phyloP scores from a whole-genome alignment of 495 filamentous ascomycete genomes.

The Viridothelium virens region DNA sequence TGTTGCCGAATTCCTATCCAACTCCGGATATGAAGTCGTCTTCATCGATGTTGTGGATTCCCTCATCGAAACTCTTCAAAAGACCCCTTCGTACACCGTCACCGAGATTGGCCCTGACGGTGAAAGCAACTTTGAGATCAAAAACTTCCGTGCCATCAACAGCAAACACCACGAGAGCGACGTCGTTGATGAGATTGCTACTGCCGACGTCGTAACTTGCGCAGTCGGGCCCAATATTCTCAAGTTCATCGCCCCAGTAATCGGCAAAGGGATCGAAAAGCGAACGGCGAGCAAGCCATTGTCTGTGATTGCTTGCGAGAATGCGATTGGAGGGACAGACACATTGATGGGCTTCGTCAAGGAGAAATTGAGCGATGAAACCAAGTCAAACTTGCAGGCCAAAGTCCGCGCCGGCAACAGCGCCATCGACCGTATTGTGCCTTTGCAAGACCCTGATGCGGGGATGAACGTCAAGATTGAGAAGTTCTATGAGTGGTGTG shows the following conservation, averaged over 20 bases:
- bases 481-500: conserved; percentile 98
- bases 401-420: conserved; percentile 77
- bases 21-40: conserved; percentile 82
- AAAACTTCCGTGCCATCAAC: conserved; percentile 94
- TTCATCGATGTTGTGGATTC: conserved; percentile 87
- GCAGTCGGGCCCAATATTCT: conserved; percentile 94
- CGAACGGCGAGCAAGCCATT: conserved; percentile 64
- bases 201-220: conserved; percentile 86
- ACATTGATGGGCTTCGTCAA: conserved; percentile 74
- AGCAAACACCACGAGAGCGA: conserved; percentile 72
- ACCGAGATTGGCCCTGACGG: conserved; percentile 86
- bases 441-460: conserved; percentile 66
- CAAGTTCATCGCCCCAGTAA: conserved; percentile 87
- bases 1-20: conserved; percentile 70
- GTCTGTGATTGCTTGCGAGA: conserved; percentile 95
- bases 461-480: conserved; percentile 91
- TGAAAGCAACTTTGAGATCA: conserved; percentile 71
- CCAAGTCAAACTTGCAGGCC: conserved; percentile 34
- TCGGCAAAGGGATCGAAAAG: conserved; percentile 79
- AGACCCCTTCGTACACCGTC: conserved; percentile 70
- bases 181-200: conserved; percentile 73
- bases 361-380: conserved; percentile 41
- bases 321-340: conserved; percentile 87
- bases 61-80: conserved; percentile 69
- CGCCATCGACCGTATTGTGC: conserved; percentile 95